Percentiles rank a stretch among this genome's conserved stretches.
These are phyloP conservation scores for Calonectria honghensis DNA, from an alignment of 2,329 filamentous ascomycete genomes.

Conservation along the genomic window DNA sequence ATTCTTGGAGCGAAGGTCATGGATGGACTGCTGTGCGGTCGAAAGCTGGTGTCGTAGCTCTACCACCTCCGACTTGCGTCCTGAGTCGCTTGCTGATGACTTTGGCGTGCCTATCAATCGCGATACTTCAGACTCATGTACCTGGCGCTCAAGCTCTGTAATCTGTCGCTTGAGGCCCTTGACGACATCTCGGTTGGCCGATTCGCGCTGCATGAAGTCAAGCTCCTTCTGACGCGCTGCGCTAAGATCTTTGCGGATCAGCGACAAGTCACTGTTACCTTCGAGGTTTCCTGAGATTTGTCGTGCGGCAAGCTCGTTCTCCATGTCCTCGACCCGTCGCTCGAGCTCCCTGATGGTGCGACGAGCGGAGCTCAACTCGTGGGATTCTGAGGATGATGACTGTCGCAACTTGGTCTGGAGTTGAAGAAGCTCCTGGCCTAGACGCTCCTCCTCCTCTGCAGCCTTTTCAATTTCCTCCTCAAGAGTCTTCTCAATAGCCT, in stretches of 20 bases:
- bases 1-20: constrained; percentile 70
- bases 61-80: constrained; percentile 73
- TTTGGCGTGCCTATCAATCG: constrained; percentile 67
- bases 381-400: constrained; percentile 69
- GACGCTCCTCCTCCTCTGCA: constrained; percentile 78
- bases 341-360: constrained; percentile 81
- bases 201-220: constrained; percentile 79
- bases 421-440: constrained; percentile 72
- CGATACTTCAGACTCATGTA: constrained; percentile 78
- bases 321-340: constrained; percentile 73
- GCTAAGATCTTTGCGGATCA: constrained; percentile 78
- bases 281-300: constrained; percentile 61
- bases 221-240: constrained; percentile 80
- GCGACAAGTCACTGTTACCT: constrained; percentile 73
- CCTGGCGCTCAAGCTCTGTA: constrained; percentile 79
- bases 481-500: constrained; percentile 77
- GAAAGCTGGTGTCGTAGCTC: constrained; percentile 77
- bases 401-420: constrained; percentile 68
- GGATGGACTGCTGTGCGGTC: constrained; percentile 75
- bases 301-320: constrained; percentile 63
- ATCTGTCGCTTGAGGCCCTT: constrained; percentile 80
- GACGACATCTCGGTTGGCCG: constrained; percentile 76
- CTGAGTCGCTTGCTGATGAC: constrained; percentile 70
- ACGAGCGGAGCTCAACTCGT: constrained; percentile 75
- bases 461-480: constrained; percentile 81